Conservation (phyloP, 2,329 filamentous ascomycete genomes). For the Ascochyta clinopodiicola region DNA sequence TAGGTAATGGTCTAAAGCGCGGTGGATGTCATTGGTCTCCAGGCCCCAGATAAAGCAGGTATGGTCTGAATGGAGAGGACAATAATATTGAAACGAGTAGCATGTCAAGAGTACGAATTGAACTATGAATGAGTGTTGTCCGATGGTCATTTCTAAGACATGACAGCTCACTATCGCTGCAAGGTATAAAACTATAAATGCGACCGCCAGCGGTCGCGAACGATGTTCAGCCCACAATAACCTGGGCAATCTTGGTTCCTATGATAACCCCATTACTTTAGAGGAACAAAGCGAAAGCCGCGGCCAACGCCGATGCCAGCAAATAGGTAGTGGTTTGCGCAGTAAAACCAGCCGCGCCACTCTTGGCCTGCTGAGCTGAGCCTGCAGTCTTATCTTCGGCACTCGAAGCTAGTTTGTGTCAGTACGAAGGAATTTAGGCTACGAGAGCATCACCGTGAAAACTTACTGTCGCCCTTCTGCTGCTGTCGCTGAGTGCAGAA, state of each 20-base stretch:
- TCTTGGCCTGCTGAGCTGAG: slow-evolving; percentile 12
- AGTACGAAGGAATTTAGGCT: not conserved
- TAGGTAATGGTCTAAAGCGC: no score
- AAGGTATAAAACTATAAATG: not conserved
- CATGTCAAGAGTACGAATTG: not conserved
- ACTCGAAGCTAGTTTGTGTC: not conserved
- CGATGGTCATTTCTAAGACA: not conserved
- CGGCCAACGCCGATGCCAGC: slow-evolving; percentile 24
- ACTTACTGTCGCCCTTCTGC: slow-evolving; percentile 22
- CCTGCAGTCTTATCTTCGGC: not conserved
- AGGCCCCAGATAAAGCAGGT: no score
- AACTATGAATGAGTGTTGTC: not conserved
- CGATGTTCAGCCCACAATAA: not conserved
- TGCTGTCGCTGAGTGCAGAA: slow-evolving; percentile 28
- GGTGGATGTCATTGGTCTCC: no score
- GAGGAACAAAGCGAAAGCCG: slow-evolving; percentile 25
- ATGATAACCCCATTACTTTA: slow-evolving; percentile 3
- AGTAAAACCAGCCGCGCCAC: slow-evolving; percentile 19
- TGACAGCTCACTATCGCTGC: not conserved
- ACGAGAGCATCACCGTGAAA: not conserved
- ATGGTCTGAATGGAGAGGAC: no score
- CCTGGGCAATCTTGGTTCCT: not conserved
- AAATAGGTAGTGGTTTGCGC: slow-evolving; percentile 25
- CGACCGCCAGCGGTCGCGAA: not conserved
- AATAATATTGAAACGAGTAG: not conserved